Evolutionary conservation across 1,139 yeast genomes (phyloP), one percentile per base, ranked within the genome.

Genomic region (Suhomyces wounanorum): DNA sequence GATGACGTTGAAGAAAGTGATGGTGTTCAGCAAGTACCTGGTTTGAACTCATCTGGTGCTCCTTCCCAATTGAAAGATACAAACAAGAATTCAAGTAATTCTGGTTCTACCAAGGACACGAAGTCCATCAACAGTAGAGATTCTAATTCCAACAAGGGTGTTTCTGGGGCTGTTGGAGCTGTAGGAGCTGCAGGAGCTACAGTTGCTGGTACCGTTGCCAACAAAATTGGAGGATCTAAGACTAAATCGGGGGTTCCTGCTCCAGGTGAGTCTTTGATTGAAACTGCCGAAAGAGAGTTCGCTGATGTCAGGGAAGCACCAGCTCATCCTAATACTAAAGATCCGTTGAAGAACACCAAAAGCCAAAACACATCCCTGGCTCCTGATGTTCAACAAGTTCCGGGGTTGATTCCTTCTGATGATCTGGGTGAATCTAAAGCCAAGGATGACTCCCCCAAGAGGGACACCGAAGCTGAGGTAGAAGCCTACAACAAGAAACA

Each of bases 401-500:
- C 57, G 2, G 58, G 58, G 1, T 51, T 52, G 31, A 43, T 39
- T 21, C 41, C 57, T 8, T 38, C 53, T 9, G 36, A 37, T 1
- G 49, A 47, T 14, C 16, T 25, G 3, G 45, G 43, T n/a, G 51
- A 57, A 14, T 37, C 50, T 0, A 42, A 47, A 28, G 53, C 56
- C 9, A 52, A 58, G 46, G 39, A 25, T 5, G 30, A 21, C 14
- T 47, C 26, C 7, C 16, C 28, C 2, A 16, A 35, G 6, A 54
- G 48, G 45, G 43, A 43, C 17, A 47, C 54, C 16, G 73, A 67
- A 47, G 62, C 57, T 3, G 68, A 63, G 9, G 64, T 67, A 33
- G 64, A 59, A 23, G 61, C 61, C 5, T 59, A 67, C 58, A 70
- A 70, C 61, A 67, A 62, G 55, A 58, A 68, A 55, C 69, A 62